Evolutionary conservation across 2,329 filamentous ascomycete species (phyloP).

Genomic region (Verticillium tricorpus): DNA sequence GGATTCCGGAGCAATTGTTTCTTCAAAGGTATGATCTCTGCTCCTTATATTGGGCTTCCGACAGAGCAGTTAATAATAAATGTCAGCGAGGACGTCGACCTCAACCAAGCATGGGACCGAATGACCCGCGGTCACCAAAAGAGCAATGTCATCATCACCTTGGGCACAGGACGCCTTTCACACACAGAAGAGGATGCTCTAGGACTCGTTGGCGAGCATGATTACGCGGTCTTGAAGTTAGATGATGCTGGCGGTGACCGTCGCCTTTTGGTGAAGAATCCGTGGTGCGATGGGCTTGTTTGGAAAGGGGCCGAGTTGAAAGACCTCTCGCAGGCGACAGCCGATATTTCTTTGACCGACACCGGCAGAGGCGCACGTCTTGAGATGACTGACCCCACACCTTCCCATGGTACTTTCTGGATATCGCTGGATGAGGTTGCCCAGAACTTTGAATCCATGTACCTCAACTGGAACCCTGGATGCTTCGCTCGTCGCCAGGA

Average conservation of each 20-base stretch:
- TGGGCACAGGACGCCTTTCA: slow-evolving; percentile 83
- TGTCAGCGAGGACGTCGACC: slow-evolving; percentile 68
- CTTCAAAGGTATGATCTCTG: slow-evolving; percentile 58
- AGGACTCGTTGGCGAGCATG: slow-evolving; percentile 84
- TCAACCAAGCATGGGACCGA: slow-evolving; percentile 71
- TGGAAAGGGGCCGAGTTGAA: slow-evolving; percentile 49
- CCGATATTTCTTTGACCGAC: not conserved
- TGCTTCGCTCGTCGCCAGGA: slow-evolving; percentile 81
- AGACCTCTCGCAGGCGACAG: not conserved
- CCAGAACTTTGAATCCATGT: slow-evolving; percentile 92
- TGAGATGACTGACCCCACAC: slow-evolving; percentile 13
- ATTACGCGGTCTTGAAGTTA: slow-evolving; percentile 87
- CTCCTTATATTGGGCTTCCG: not conserved
- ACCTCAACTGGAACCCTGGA: slow-evolving; percentile 93
- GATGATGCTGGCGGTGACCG: slow-evolving; percentile 56
- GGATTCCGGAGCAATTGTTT: slow-evolving; percentile 95
- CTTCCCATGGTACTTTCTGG: slow-evolving; percentile 74
- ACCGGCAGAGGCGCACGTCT: not conserved
- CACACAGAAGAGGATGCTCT: slow-evolving; percentile 71
- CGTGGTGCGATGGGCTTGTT: slow-evolving; percentile 79
- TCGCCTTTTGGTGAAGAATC: slow-evolving; percentile 85
- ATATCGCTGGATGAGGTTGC: slow-evolving; percentile 83
- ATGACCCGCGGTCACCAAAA: slow-evolving; percentile 69
- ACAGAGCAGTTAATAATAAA: not conserved
- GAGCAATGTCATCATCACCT: slow-evolving; percentile 80